phyloP scores from a whole-genome alignment of 495 filamentous ascomycete genomes.

The Beverwykella pulmonaria region DNA sequence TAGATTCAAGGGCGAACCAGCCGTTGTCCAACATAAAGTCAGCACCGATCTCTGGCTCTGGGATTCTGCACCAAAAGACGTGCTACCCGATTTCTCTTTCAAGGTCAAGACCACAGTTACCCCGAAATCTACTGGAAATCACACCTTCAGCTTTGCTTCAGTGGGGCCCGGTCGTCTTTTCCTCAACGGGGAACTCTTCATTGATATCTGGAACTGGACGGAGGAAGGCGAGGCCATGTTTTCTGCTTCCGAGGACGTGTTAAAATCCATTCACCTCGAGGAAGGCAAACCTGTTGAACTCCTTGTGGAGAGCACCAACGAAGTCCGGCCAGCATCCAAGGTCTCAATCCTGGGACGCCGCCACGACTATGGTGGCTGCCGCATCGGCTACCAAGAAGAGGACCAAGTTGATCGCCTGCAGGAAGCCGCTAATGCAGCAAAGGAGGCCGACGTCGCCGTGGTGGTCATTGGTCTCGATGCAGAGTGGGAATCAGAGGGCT shows the following conservation, averaged over 20 bases:
- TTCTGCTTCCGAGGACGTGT: slow-evolving; percentile 66
- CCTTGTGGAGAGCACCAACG: slow-evolving; percentile 50
- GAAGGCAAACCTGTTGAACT: slow-evolving; percentile 64
- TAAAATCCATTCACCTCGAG: slow-evolving; percentile 56
- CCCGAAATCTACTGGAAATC: slow-evolving; percentile 46
- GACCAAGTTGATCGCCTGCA: slow-evolving; percentile 66
- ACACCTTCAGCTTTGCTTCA: slow-evolving; percentile 40
- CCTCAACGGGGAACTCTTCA: slow-evolving; percentile 53
- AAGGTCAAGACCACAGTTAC: slow-evolving; percentile 56
- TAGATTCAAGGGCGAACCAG: slow-evolving; percentile 60
- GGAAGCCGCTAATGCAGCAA: slow-evolving; percentile 64
- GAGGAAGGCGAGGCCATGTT: slow-evolving; percentile 62
- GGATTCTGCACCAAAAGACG: slow-evolving; percentile 66
- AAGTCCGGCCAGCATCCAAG: slow-evolving; percentile 67
- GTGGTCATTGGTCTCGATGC: slow-evolving; percentile 76
- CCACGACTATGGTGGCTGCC: slow-evolving; percentile 72
- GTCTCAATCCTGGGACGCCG: slow-evolving; percentile 57
- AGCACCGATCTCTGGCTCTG: slow-evolving; percentile 70
- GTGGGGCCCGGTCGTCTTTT: slow-evolving; percentile 40
- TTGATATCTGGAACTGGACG: slow-evolving; percentile 76
- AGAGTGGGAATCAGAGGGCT: slow-evolving; percentile 89
- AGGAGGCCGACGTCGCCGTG: slow-evolving; percentile 70
- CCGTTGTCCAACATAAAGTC: slow-evolving; percentile 55
- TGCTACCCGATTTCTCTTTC: slow-evolving; percentile 64
- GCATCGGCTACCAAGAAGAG: slow-evolving; percentile 72